Evolutionary conservation across 805 yeast species (phyloP), one percentile per base, ranked within the genome.

Genomic region (Candida peoriensis): DNA sequence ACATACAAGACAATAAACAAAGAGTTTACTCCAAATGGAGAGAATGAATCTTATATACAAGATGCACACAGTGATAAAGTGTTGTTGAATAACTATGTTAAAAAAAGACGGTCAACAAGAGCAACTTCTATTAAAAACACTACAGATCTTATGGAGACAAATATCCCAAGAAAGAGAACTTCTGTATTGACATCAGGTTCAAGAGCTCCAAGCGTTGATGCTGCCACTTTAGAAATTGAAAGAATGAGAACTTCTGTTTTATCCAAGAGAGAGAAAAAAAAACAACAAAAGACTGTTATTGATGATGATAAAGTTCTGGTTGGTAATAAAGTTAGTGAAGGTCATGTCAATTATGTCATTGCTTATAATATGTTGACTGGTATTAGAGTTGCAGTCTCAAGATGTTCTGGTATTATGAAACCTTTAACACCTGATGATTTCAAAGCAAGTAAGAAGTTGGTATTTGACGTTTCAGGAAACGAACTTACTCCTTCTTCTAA

Each of bases 281-380:
- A 63, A 43, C 41, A 37, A 25, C 42, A 65, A 30, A 59, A 52
- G 38, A 66, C 64, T 12, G 41, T 22, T 16, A 9, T 59, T 16
- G 75, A 72, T 32, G 82, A 75, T 42, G 79, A 74, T 32, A 65
- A 57, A 20, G 89, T 80, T 4, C 57, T 80, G 28, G 79, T 84
- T 10, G 95, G 95, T 4, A 82, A 84, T 43, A 80, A 80, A 47
- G 89, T 87, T 25, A 74, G 81, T 43, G 97, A 93, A 59, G 97
- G 96, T 28, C 97, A 93, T 54, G 87, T 78, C 33, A 93, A 89
- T 57, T 93, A 81, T 51, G 85, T 88, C 19, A 78, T 90, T 68
- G 98, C 97, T 1, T 94, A 93, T 59, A 88, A 90, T 58, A 90
- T 93, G 97, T 71, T 94, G 38, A 89, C 97, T 0, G 98, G 99